A percentile compares a stretch with the other conserved stretches of the same genome.
Evolutionary conservation across 2,329 filamentous ascomycete genomes (phyloP).

Genomic region (Aureobasidium sp.): DNA sequence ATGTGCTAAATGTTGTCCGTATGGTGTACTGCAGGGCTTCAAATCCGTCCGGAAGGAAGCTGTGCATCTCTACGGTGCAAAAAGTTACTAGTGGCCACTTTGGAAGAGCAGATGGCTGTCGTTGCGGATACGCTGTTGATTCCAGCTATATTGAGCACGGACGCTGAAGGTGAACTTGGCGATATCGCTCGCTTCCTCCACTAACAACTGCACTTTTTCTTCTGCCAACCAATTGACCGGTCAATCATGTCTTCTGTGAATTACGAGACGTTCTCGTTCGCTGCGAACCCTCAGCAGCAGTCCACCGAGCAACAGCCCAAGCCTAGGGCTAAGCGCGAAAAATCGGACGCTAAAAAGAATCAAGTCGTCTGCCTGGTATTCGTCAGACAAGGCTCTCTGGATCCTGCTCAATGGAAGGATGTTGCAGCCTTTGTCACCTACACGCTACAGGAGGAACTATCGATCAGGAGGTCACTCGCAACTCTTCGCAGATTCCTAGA

Average conservation of each 20-base stretch:
- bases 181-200: too few species aligned
- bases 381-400: constrained; percentile 6
- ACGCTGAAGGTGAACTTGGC: too few species aligned
- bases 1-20: too few species aligned
- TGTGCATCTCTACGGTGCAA: too few species aligned
- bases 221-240: too few species aligned
- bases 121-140: too few species aligned
- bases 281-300: not conserved
- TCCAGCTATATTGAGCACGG: too few species aligned
- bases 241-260: not conserved
- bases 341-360: not conserved
- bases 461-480: constrained; percentile 6
- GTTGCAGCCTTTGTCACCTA: constrained; percentile 10
- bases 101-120: too few species aligned
- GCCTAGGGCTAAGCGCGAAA: constrained; percentile 1
- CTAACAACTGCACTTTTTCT: not conserved
- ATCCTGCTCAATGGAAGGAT: constrained; percentile 2
- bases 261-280: constrained; percentile 12
- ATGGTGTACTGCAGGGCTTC: too few species aligned
- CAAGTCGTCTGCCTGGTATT: constrained; percentile 14
- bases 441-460: constrained; percentile 12
- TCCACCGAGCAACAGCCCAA: not conserved
- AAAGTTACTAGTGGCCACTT: too few species aligned
- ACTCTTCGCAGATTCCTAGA: constrained; percentile 12
- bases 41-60: too few species aligned